Evolutionary conservation across 2,329 filamentous ascomycete species (phyloP).

Genomic region (Chaetomiaceae sp.): DNA sequence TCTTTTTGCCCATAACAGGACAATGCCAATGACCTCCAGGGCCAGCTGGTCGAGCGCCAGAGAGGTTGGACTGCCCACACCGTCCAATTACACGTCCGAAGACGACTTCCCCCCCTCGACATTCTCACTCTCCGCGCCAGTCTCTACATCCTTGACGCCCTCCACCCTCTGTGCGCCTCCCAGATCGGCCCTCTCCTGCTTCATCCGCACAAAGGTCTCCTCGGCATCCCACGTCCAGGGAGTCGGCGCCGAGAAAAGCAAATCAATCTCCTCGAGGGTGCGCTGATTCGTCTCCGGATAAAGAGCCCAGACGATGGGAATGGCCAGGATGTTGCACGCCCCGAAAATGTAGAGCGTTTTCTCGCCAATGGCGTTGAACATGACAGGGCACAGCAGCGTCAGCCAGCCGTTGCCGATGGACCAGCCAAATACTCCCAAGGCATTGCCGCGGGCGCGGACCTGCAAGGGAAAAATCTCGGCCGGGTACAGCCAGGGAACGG

Average conservation of each 20-base stretch:
- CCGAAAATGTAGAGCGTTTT: conserved; percentile 56
- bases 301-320: conserved; percentile 56
- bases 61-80: too few relatives aligned
- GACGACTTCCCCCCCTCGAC: too few relatives aligned
- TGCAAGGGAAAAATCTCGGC: conserved; percentile 52
- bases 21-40: not conserved
- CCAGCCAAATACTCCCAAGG: conserved; percentile 31
- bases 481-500: conserved; percentile 56
- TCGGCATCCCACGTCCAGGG: not conserved
- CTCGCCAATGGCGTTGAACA: conserved; percentile 56
- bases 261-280: conserved; percentile 62
- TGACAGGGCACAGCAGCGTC: conserved; percentile 50
- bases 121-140: not conserved
- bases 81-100: too few relatives aligned
- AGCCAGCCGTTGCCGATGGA: conserved; percentile 56
- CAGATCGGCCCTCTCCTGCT: not conserved
- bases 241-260: not conserved
- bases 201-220: not conserved
- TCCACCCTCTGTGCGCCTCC: not conserved
- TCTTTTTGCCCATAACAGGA: not conserved
- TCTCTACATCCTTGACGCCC: not conserved
- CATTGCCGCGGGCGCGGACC: conserved; percentile 53
- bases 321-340: conserved; percentile 58
- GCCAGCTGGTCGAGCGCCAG: too few relatives aligned
- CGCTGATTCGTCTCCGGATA: conserved; percentile 62